Conservation (phyloP, 1,284 basidiomycete genomes). For the Sphaerobolus stellatus region DNA sequence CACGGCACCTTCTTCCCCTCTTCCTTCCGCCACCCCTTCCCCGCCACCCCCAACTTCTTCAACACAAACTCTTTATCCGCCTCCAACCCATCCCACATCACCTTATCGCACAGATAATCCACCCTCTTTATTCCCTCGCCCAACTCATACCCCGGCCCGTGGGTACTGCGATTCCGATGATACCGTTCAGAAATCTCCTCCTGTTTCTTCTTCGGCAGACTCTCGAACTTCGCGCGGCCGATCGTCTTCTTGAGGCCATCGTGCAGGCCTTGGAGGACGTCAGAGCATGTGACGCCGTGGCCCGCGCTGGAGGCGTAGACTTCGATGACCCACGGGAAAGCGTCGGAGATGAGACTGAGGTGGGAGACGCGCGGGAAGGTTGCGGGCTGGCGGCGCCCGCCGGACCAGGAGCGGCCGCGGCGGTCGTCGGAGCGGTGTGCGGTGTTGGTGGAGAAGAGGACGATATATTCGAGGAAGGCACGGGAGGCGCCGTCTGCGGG, state of each 20-base stretch:
- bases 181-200: constrained; percentile 49
- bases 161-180: constrained; percentile 62
- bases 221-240: constrained; percentile 50
- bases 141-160: constrained; percentile 65
- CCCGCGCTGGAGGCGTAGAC: constrained; percentile 48
- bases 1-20: too few species aligned
- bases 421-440: constrained; percentile 62
- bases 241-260: constrained; percentile 51
- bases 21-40: constrained; percentile 32
- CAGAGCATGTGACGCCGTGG: constrained; percentile 69
- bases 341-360: constrained; percentile 52
- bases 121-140: constrained; percentile 58
- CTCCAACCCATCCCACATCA: constrained; percentile 61
- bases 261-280: constrained; percentile 61
- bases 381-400: constrained; percentile 67
- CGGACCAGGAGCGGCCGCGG: constrained; percentile 60
- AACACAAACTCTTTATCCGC: constrained; percentile 43
- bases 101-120: constrained; percentile 59
- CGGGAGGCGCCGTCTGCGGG: constrained; percentile 33
- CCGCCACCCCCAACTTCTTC: constrained; percentile 43
- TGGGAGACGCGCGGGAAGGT: constrained; percentile 65
- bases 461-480: constrained; percentile 67
- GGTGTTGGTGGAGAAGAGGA: constrained; percentile 62
- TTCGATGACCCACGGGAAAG: constrained; percentile 60
- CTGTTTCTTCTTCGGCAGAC: constrained; percentile 29